phyloP scores from a whole-genome alignment of 176 grass and related monocot species.

The Ampelocalamus luodianensis region DNA sequence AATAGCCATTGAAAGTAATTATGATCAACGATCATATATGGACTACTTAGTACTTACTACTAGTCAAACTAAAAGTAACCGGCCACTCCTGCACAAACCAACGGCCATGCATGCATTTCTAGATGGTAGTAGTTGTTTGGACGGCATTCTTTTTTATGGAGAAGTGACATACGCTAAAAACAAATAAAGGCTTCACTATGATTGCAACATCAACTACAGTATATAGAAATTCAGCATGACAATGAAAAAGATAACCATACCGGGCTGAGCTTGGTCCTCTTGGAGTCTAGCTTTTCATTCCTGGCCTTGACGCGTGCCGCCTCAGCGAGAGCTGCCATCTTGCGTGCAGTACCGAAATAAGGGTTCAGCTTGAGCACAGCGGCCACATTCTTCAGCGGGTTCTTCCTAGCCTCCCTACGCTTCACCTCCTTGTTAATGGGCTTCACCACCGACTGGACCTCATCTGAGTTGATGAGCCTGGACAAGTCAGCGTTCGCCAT shows the following conservation, averaged over 20 bases:
- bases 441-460: constrained; percentile 84
- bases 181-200: neutral
- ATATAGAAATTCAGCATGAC: too few species aligned
- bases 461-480: constrained; percentile 88
- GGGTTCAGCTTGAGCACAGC: constrained; percentile 83
- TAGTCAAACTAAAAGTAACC: neutral
- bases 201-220: neutral
- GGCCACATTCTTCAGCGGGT: constrained; percentile 75
- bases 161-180: neutral
- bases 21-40: neutral
- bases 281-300: constrained; percentile 74
- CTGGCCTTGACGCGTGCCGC: constrained; percentile 70
- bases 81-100: neutral
- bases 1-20: neutral
- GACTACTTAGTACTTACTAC: neutral
- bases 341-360: constrained; percentile 69
- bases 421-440: constrained; percentile 85
- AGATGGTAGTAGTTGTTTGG: constrained; percentile 33
- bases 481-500: constrained; percentile 78
- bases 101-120: too few species aligned
- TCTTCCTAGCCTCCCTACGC: constrained; percentile 72
- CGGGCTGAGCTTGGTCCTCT: constrained; percentile 59
- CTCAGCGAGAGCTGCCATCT: constrained; percentile 82
- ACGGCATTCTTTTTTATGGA: constrained; percentile 23
- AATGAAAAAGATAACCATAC: constrained; percentile 29